Conservation (phyloP, 768 basidiomycete species). For the Trametes maxima region DNA sequence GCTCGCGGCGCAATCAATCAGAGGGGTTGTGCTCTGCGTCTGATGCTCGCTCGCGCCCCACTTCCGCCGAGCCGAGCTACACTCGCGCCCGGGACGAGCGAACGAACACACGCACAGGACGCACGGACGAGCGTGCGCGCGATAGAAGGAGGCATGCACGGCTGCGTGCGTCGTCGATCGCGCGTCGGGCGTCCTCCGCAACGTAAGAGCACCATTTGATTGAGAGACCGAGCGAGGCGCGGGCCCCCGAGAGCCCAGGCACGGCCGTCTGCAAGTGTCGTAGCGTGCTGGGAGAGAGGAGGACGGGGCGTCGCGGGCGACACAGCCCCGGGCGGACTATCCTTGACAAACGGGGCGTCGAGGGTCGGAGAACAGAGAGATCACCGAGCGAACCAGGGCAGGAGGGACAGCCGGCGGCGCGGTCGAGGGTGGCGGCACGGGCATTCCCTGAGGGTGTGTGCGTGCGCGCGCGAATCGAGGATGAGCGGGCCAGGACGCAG, state of each 20-base stretch:
- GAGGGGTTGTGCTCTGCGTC: conserved; percentile 1
- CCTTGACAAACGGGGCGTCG: neutral
- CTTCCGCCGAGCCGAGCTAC: conserved; percentile 11
- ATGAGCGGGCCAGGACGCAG: neutral
- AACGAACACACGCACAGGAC: too few species aligned
- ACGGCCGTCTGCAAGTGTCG: neutral
- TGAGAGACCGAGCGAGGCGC: neutral
- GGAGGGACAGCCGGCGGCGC: neutral
- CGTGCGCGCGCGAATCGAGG: neutral
- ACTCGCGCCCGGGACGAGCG: neutral
- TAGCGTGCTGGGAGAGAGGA: neutral
- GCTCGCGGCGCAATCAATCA: conserved; percentile 7
- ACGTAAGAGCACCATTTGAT: too few species aligned
- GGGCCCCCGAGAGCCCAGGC: too few species aligned
- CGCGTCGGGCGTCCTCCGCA: neutral
- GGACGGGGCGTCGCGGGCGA: neutral
- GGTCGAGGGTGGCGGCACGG: neutral
- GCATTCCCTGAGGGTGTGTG: neutral
- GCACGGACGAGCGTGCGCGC: neutral
- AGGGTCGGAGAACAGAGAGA: conserved; percentile 22
- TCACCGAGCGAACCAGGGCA: conserved; percentile 5
- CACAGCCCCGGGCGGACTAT: neutral
- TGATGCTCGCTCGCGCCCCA: conserved; percentile 5
- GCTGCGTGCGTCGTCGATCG: neutral
- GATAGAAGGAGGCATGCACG: neutral